phyloP scores from a whole-genome alignment of 2,329 filamentous ascomycete species.

The Alternaria viburni region DNA sequence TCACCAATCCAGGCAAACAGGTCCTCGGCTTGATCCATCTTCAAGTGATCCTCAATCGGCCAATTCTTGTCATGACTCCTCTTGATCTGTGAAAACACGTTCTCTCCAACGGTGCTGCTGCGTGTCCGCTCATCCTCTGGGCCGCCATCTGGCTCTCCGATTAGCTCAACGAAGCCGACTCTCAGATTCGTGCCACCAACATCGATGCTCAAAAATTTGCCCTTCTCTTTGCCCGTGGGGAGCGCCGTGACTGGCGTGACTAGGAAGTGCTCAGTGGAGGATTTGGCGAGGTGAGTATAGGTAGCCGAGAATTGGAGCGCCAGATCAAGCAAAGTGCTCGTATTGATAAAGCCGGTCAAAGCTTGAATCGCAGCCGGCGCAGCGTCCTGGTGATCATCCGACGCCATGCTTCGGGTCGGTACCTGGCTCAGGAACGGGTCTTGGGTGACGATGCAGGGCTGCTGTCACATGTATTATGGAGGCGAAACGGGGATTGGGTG shows the following conservation, averaged over 20 bases:
- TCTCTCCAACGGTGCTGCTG: conserved; percentile 26
- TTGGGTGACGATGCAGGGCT: conserved; percentile 7
- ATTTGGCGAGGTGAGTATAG: conserved; percentile 41
- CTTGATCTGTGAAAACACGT: conserved; percentile 53
- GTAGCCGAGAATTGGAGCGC: conserved; percentile 45
- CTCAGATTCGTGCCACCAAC: conserved; percentile 73
- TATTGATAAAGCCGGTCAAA: conserved; percentile 43
- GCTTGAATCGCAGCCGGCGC: conserved; percentile 29
- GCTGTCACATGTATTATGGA: conserved; percentile 4
- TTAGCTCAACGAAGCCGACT: conserved; percentile 70
- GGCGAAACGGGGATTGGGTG: neutral
- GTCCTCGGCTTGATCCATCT: conserved; percentile 74
- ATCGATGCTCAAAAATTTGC: conserved; percentile 54
- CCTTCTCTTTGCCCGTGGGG: conserved; percentile 68
- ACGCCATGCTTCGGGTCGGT: conserved; percentile 24
- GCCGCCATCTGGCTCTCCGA: conserved; percentile 51
- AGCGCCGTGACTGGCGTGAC: conserved; percentile 49
- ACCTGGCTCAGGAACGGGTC: conserved; percentile 1
- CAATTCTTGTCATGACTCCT: conserved; percentile 72
- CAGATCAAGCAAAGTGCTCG: conserved; percentile 40
- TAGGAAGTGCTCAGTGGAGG: conserved; percentile 49
- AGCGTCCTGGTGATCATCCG: conserved; percentile 8
- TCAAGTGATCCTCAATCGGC: conserved; percentile 76
- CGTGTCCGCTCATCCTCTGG: conserved; percentile 8
- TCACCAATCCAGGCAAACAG: conserved; percentile 83